Base-by-base conservation (phyloP, 352 stramenopile genomes). In the Phytophthora sp. region DNA sequence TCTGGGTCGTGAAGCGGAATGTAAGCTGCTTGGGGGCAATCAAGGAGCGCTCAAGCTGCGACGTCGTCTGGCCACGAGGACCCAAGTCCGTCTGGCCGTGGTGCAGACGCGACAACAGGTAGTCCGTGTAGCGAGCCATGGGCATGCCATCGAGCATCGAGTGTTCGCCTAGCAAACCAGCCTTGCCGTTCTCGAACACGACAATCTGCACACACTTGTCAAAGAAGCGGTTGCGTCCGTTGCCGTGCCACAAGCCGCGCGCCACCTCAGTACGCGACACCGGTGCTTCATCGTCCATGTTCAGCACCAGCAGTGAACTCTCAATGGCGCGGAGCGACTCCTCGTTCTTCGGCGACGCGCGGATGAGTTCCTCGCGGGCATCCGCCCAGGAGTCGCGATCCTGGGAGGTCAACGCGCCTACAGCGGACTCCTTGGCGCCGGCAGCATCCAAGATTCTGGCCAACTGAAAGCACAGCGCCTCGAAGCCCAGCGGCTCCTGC, bases 201-300 rank as follows among this genome's bases (percentile, higher is more conserved):
- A 98, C 81, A n/a, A 99, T 54, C 76, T 99, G 94, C 57, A 99
- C 87, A 44, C 90, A 97, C 79, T 99, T 99, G 76, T 99, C 97
- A 65, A 97, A 99, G 75, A 96, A 99, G 41, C 96, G 92, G 83
- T 99, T 99, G 62, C 84, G 76, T 42, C 94, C 94, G 55, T 90
- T 88, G 66, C 88, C 86, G 53, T 94, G 85, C 78, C 88, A 95
- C 11, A 95, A 62, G 13, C 62, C 84, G 18, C 72, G 70, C 3
- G 82, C 79, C n/a, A 90, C 72, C 37, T 92, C 81, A 0, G 77
- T 84, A 43, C 83, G 77, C 17, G 77, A 85, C 58, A 87, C 72
- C 4, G 87, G 87, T 24, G 77, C 56, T 43, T 75, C 53, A 39
- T 88, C 81, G 42, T 95, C 85, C 37, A 95, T 60, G 59, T 87